These are phyloP conservation scores for Melaleuca alternifolia DNA, from an alignment of 345 rosid genomes.

Conservation along the genomic window DNA sequence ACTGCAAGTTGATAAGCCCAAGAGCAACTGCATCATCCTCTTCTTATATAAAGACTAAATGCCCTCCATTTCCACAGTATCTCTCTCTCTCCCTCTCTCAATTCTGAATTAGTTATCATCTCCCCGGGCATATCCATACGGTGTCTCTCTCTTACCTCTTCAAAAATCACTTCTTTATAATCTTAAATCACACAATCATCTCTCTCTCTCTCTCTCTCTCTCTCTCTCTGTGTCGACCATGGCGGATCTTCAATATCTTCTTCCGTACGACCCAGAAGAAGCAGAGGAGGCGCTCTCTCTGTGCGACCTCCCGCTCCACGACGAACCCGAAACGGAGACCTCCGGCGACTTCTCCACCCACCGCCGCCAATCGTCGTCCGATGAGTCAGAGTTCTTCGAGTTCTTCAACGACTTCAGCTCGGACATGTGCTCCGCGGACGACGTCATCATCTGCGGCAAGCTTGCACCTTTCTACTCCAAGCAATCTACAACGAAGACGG, in stretches of 20 bases:
- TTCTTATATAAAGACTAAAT: neutral
- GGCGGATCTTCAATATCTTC: neutral
- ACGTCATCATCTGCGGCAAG: constrained; percentile 49
- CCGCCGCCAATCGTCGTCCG: constrained; percentile 2
- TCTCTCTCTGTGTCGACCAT: neutral
- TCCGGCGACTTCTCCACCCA: neutral
- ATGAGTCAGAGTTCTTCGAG: constrained; percentile 36
- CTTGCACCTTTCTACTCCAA: constrained; percentile 30
- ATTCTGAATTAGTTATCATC: neutral
- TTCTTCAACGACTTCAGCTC: constrained; percentile 29
- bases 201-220: neutral
- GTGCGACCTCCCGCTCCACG: constrained; percentile 28
- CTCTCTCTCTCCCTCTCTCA: neutral
- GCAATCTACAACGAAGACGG: neutral
- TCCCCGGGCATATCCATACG: neutral
- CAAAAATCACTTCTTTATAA: neutral
- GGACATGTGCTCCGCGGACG: constrained; percentile 60
- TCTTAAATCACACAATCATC: neutral
- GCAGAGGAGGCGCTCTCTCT: constrained; percentile 45
- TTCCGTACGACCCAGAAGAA: neutral
- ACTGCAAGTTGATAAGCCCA: neutral
- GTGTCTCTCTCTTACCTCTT: neutral
- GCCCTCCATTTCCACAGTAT: neutral
- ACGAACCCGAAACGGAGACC: neutral
- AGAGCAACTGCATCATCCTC: neutral